These are phyloP conservation scores for Colletotrichum liriopes DNA, from an alignment of 2,329 filamentous ascomycete genomes.

Conservation along the genomic window DNA sequence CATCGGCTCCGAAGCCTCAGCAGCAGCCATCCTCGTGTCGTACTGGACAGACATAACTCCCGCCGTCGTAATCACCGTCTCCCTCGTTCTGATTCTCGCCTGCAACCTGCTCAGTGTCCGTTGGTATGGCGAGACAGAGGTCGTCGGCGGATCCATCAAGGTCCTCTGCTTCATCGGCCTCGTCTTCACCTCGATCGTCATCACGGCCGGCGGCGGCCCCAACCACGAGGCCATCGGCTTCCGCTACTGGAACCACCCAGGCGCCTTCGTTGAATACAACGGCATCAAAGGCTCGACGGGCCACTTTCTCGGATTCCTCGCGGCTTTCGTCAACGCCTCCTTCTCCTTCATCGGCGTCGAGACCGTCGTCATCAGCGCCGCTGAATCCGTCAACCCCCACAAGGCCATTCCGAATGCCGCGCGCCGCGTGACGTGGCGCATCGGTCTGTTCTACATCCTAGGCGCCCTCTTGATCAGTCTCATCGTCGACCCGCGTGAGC, in stretches of 20 bases:
- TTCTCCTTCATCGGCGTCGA: constrained; percentile 50
- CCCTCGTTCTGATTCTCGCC: constrained; percentile 56
- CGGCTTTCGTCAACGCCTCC: constrained; percentile 68
- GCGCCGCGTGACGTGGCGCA: constrained; percentile 62
- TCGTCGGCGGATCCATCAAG: constrained; percentile 60
- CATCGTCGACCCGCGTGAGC: constrained; percentile 57
- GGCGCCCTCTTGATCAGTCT: constrained; percentile 62
- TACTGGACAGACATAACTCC: constrained; percentile 62
- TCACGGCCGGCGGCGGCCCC: constrained; percentile 66
- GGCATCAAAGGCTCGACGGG: constrained; percentile 64
- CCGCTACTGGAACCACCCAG: constrained; percentile 59
- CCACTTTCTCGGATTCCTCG: constrained; percentile 70
- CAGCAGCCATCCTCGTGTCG: constrained; percentile 57
- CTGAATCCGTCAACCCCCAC: constrained; percentile 59
- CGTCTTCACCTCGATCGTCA: constrained; percentile 61
- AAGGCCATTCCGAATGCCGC: constrained; percentile 61
- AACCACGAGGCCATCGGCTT: constrained; percentile 60
- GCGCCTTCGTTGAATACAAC: constrained; percentile 65
- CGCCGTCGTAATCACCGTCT: constrained; percentile 61
- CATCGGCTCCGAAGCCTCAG: constrained; percentile 61
- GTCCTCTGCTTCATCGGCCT: constrained; percentile 68
- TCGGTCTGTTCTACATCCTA: constrained; percentile 62
- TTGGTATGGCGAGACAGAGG: constrained; percentile 63
- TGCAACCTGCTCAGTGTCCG: constrained; percentile 60
- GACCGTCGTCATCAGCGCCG: constrained; percentile 59